Conservation (phyloP, 495 filamentous ascomycete species). For the Chaetomidium leptoderma region DNA sequence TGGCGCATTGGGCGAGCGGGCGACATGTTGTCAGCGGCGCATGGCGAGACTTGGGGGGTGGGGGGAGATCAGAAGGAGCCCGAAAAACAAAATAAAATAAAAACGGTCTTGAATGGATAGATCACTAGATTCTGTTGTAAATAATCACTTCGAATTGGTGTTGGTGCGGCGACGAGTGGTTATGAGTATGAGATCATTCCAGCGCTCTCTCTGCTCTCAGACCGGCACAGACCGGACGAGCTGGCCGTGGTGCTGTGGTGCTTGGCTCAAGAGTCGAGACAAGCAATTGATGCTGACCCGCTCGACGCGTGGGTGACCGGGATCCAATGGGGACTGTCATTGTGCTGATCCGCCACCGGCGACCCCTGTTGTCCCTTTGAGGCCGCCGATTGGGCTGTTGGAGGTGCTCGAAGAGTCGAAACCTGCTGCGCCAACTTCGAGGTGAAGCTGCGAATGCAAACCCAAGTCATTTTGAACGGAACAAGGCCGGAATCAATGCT, state of each 20-base stretch:
- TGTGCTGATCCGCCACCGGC: background rate
- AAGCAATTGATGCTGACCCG: background rate
- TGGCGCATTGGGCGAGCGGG: slow-evolving; percentile 16
- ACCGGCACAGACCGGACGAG: background rate
- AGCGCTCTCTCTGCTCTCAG: background rate
- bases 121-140: too few species aligned
- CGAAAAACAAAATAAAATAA: too few species aligned
- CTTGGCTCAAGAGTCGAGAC: background rate
- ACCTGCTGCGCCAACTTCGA: background rate
- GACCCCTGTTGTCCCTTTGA: background rate
- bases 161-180: background rate
- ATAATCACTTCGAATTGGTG: too few species aligned
- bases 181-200: background rate
- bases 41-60: slow-evolving; percentile 2
- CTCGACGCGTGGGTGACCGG: slow-evolving; percentile 1
- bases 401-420: background rate
- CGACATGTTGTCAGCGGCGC: slow-evolving; percentile 22
- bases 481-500: too few species aligned
- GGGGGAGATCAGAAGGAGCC: too few species aligned
- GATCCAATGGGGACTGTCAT: background rate
- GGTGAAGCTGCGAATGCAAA: too few species aligned
- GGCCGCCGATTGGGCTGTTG: background rate
- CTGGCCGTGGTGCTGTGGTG: background rate
- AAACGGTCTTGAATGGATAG: too few species aligned
- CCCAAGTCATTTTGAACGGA: too few species aligned